Conservation (phyloP, 345 rosid genomes). For the Camelina sativa region DNA sequence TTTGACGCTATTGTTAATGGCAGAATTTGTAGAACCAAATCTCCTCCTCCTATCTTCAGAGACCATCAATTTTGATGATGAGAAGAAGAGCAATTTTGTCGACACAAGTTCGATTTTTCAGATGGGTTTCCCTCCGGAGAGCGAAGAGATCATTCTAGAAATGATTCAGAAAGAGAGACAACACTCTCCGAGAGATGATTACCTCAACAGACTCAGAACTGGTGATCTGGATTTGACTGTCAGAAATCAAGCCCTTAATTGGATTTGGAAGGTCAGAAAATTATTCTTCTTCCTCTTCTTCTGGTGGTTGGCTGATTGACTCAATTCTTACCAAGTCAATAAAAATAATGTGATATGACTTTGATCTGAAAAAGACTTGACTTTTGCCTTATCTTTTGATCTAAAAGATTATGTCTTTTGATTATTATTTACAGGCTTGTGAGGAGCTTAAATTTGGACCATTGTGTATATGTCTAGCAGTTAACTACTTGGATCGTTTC, state of each 20-base stretch:
- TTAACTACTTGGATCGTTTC: constrained; percentile 79
- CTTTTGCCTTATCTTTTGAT: constrained; percentile 21
- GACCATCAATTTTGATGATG: constrained; percentile 36
- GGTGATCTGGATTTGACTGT: constrained; percentile 59
- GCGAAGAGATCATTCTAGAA: constrained; percentile 53
- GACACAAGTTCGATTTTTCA: constrained; percentile 37
- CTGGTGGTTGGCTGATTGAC: constrained; percentile 13
- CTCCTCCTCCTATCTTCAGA: constrained; percentile 30
- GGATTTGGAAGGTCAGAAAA: constrained; percentile 67
- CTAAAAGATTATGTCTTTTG: background rate
- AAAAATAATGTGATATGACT: constrained; percentile 27
- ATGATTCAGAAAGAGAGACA: constrained; percentile 61
- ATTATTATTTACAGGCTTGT: constrained; percentile 54
- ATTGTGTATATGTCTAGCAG: constrained; percentile 54
- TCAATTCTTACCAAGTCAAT: constrained; percentile 39
- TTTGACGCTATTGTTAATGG: constrained; percentile 29
- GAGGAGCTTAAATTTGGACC: constrained; percentile 63
- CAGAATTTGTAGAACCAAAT: constrained; percentile 32
- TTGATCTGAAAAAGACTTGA: constrained; percentile 38
- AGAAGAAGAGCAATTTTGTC: background rate
- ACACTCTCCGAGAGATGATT: constrained; percentile 61
- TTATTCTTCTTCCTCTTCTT: background rate
- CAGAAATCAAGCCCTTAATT: constrained; percentile 66
- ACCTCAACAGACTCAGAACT: constrained; percentile 55
- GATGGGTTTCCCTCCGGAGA: constrained; percentile 50